Evolutionary conservation across 2,329 filamentous ascomycete species (phyloP).

Genomic region (Ceratocystis smalleyi): DNA sequence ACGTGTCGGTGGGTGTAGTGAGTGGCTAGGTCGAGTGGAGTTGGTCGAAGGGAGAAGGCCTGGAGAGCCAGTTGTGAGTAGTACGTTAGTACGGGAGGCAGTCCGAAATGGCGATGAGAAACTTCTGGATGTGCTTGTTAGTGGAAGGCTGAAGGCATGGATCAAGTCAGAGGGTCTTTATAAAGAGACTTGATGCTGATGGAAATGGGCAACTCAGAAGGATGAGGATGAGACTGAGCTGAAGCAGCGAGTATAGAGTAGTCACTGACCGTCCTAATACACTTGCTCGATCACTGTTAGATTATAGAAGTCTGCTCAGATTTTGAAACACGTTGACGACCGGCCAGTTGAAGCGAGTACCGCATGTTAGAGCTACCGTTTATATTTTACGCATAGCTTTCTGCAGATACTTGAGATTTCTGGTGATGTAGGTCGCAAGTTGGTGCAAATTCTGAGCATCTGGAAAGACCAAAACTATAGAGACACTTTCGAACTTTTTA

Average conservation of each 20-base stretch:
- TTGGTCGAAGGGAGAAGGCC: conserved; percentile 29
- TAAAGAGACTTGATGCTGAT: conserved; percentile 7
- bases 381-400: neutral
- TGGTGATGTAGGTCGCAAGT: conserved; percentile 12
- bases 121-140: conserved; percentile 38
- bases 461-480: conserved; percentile 13
- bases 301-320: no score
- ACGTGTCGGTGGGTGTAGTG: conserved; percentile 18
- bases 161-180: conserved; percentile 44
- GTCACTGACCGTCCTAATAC: no score
- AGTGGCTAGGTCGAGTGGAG: conserved; percentile 46
- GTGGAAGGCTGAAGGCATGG: conserved; percentile 40
- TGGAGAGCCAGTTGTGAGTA: conserved; percentile 29
- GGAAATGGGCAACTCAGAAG: conserved; percentile 21
- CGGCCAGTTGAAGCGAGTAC: neutral
- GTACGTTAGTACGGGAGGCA: conserved; percentile 42
- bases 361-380: neutral
- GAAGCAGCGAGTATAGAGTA: no score
- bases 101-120: conserved; percentile 28
- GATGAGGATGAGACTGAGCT: neutral
- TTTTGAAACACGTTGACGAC: no score
- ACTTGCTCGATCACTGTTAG: no score
- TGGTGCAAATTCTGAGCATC: neutral
- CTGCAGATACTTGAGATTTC: neutral
- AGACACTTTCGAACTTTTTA: conserved; percentile 14